These are phyloP conservation scores for Rosa lucieae DNA, from an alignment of 306 rosid species.

Conservation along the genomic window DNA sequence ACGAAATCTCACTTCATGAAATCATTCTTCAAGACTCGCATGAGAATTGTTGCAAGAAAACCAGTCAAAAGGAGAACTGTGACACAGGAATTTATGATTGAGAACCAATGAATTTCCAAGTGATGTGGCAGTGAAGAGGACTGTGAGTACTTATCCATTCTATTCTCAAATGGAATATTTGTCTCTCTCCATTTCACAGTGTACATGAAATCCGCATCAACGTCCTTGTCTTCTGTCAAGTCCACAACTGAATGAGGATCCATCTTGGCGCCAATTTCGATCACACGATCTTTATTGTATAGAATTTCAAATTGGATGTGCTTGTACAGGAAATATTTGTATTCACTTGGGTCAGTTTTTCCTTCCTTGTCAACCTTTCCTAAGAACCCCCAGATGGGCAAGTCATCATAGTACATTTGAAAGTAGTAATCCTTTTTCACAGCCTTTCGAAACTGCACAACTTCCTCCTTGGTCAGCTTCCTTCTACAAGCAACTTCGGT, in stretches of 20 bases:
- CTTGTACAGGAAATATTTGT: slow-evolving; percentile 79
- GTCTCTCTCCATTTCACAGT: slow-evolving; percentile 90
- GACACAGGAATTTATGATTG: slow-evolving; percentile 92
- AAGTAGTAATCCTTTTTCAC: slow-evolving; percentile 88
- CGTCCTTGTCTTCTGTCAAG: slow-evolving; percentile 83
- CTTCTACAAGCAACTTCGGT: slow-evolving; percentile 55
- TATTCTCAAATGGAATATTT: slow-evolving; percentile 72
- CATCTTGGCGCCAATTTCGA: slow-evolving; percentile 77
- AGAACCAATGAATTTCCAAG: slow-evolving; percentile 98
- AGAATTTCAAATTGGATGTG: slow-evolving; percentile 81
- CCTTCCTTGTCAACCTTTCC: slow-evolving; percentile 90
- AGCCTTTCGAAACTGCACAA: slow-evolving; percentile 68
- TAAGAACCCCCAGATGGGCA: slow-evolving; percentile 95
- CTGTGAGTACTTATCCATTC: slow-evolving; percentile 96
- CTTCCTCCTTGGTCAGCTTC: slow-evolving; percentile 58
- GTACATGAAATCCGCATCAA: slow-evolving; percentile 76
- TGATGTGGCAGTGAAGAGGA: slow-evolving; percentile 95
- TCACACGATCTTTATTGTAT: slow-evolving; percentile 83
- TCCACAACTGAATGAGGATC: slow-evolving; percentile 91
- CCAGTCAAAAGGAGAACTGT: slow-evolving; percentile 98
- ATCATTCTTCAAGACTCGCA: slow-evolving; percentile 98
- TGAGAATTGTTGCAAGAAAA: slow-evolving; percentile 93
- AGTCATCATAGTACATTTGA: slow-evolving; percentile 94
- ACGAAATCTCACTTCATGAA: slow-evolving; percentile 79
- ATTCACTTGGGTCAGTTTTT: slow-evolving; percentile 77